Evolutionary conservation across 164 flowering plant species (phyloP).

Genomic region (Amborella trichopoda): DNA sequence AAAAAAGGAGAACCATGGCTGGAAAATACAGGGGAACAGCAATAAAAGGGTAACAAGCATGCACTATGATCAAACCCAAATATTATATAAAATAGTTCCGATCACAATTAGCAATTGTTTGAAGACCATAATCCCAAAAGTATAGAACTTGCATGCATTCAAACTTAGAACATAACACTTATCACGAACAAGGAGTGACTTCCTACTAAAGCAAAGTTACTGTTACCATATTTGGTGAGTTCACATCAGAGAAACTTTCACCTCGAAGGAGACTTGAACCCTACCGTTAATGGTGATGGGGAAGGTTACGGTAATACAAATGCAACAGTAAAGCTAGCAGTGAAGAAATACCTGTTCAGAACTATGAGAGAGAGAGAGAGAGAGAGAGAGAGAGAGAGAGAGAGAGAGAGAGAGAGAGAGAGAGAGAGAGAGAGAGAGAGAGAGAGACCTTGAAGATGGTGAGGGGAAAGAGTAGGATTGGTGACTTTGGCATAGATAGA

Average conservation of each 20-base stretch:
- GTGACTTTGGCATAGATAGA: slow-evolving; percentile 69
- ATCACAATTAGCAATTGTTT: neutral
- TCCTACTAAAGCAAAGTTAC: no score
- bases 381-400: neutral
- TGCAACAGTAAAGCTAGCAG: neutral
- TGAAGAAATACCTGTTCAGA: neutral
- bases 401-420: neutral
- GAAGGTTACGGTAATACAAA: neutral
- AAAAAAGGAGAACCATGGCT: neutral
- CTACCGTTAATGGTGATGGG: neutral
- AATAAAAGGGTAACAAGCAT: neutral
- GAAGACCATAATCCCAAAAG: neutral
- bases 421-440: neutral
- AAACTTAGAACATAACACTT: neutral
- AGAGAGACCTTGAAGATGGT: slow-evolving; percentile 63
- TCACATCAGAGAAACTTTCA: no score
- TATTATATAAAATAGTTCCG: neutral
- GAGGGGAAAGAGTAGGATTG: slow-evolving; percentile 82
- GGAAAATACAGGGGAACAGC: neutral
- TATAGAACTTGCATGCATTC: neutral
- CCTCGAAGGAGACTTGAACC: neutral
- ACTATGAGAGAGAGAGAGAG: neutral
- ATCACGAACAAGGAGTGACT: neutral
- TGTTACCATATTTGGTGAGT: no score
- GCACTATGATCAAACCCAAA: neutral